Evolutionary conservation across 768 basidiomycete genomes (phyloP).

Genomic region (Rhizopogon roseolus): DNA sequence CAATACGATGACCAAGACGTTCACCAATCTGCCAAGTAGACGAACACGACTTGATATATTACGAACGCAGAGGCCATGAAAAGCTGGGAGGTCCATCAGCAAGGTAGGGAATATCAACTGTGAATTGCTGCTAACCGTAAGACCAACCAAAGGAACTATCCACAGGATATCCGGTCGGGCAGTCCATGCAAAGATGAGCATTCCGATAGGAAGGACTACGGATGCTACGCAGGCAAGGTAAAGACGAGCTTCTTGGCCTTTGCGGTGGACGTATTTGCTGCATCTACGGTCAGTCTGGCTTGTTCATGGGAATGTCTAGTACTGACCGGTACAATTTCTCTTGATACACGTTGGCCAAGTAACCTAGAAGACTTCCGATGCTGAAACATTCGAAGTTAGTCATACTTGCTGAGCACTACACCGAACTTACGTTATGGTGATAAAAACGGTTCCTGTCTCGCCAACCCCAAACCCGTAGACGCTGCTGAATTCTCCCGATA

Average conservation of each 20-base stretch:
- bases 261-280: conserved; percentile 22
- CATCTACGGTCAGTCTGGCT: conserved; percentile 19
- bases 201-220: conserved; percentile 49
- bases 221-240: conserved; percentile 54
- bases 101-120: background rate
- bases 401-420: background rate
- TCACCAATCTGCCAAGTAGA: conserved; percentile 63
- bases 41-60: conserved; percentile 53
- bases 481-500: conserved; percentile 48
- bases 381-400: conserved; percentile 26
- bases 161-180: conserved; percentile 51
- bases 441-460: conserved; percentile 54
- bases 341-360: conserved; percentile 41
- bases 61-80: conserved; percentile 46
- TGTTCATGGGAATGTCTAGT: background rate
- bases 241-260: conserved; percentile 56
- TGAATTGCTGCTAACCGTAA: conserved; percentile 15
- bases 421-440: conserved; percentile 46
- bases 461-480: conserved; percentile 60
- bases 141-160: conserved; percentile 38
- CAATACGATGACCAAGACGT: conserved; percentile 6
- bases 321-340: conserved; percentile 46
- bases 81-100: conserved; percentile 26
- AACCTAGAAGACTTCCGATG: conserved; percentile 50
- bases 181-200: conserved; percentile 75